Percentiles rank a stretch among this genome's conserved stretches.
These are phyloP conservation scores for Myxozyma mucilagina DNA, from an alignment of 805 yeast genomes.

Conservation along the genomic window DNA sequence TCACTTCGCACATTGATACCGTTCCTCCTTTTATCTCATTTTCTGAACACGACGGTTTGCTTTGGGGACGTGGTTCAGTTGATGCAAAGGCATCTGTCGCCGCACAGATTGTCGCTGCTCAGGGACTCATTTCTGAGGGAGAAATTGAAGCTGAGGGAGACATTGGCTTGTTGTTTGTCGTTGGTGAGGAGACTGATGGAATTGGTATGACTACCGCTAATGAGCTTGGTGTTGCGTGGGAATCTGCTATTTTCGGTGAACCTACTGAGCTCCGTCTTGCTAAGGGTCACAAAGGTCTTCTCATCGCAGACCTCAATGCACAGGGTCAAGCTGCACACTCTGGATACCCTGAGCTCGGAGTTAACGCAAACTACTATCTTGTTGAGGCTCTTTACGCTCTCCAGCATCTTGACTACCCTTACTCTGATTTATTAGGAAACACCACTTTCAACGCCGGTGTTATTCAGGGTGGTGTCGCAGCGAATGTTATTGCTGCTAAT, in stretches of 20 bases:
- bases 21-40: conserved; percentile 68
- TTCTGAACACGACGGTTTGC: conserved; percentile 47
- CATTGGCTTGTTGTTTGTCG: conserved; percentile 58
- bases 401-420: conserved; percentile 50
- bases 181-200: conserved; percentile 72
- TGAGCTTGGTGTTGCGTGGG: conserved; percentile 51
- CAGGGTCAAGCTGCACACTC: conserved; percentile 47
- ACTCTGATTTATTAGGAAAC: conserved; percentile 55
- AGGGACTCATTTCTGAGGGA: conserved; percentile 47
- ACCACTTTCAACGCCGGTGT: conserved; percentile 63
- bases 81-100: conserved; percentile 77
- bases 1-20: conserved; percentile 70
- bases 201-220: conserved; percentile 57
- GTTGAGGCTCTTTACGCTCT: conserved; percentile 53
- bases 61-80: conserved; percentile 66
- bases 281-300: conserved; percentile 57
- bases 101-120: conserved; percentile 56
- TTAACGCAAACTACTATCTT: conserved; percentile 59
- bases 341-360: conserved; percentile 69
- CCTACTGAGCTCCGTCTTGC: conserved; percentile 72
- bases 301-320: conserved; percentile 21
- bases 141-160: conserved; percentile 53
- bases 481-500: conserved; percentile 62
- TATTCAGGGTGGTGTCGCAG: conserved; percentile 63
- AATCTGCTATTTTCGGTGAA: conserved; percentile 67